Evolutionary conservation across 2,329 filamentous ascomycete species (phyloP), one percentile per base, ranked within the genome.

Genomic region (Fusarium sulawesiense): DNA sequence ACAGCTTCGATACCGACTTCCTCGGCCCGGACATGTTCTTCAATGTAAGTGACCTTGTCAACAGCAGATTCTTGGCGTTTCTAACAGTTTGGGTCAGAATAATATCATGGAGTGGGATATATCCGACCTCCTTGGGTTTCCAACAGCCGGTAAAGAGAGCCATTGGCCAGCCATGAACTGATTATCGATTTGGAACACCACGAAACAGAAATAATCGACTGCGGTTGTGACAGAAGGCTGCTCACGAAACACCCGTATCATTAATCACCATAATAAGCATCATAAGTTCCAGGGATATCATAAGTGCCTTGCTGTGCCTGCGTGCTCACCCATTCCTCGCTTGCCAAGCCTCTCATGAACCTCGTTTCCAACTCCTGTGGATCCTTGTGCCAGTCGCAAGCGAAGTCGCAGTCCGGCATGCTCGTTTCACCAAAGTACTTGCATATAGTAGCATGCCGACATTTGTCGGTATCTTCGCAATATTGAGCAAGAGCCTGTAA

Each of bases 331-430:
- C 83, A 91, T 74, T 90, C 88, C 76, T 89, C 87, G 69, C 83
- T 88, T 20, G 86, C 86, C 64, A 91, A 75, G 2, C 87, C 87
- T 58, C 77, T 83, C 66, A 81, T 76, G 74, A 89, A 90, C 57
- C 89, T 84, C 73, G 78, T 84, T 73, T 86, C 86, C 65, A 94
- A 78, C 18, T 82, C 86, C 41, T 81, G 78, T 1, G 84, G 75
- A 75, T 94, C 90, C 79, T 93, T 94, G 77, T 93, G 92, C 82
- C 88, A 92, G 77, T 94, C 92, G 75, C 92, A 94, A 4, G 92
- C 92, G 81, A 87, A 92, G 71, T 93, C 88, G 73, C 92, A 94
- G 21, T 83, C 82, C 3, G 88, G 87, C 14, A 80, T 78, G 45
- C 81, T 76, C 18, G 77, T 78, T 77, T 95, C 92, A 4, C 91